A percentile compares a stretch with the other conserved stretches of the same genome.
These are phyloP conservation scores for Marasmius oreades DNA, from an alignment of 1,284 basidiomycete genomes.

Conservation along the genomic window DNA sequence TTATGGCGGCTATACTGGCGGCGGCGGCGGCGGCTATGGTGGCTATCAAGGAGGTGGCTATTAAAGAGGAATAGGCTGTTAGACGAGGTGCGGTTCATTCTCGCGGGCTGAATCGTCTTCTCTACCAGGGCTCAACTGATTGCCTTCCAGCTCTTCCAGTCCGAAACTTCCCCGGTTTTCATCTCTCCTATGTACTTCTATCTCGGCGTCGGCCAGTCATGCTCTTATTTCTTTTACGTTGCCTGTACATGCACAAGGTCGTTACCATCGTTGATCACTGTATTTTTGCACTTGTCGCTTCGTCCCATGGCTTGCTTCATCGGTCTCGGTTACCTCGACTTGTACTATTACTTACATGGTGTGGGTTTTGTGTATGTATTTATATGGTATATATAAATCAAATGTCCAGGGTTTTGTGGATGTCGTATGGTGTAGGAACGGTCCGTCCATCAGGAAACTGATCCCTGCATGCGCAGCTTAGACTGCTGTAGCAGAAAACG, in stretches of 20 bases:
- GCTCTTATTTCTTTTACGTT: background rate
- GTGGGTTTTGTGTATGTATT: conserved; percentile 23
- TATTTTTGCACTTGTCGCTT: conserved; percentile 35
- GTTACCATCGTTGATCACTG: conserved; percentile 22
- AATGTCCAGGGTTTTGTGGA: background rate
- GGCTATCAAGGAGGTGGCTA: conserved; percentile 24
- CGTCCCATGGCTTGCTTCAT: conserved; percentile 31
- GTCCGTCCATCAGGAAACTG: too few relatives aligned
- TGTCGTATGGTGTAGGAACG: background rate
- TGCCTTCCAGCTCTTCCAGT: too few relatives aligned
- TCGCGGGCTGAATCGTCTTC: conserved; percentile 12
- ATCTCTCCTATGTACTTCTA: background rate
- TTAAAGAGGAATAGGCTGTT: conserved; percentile 8
- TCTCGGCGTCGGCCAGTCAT: conserved; percentile 4
- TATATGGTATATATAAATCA: conserved; percentile 6
- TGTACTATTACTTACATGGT: conserved; percentile 36
- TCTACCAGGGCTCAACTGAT: conserved; percentile 3
- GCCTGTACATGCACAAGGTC: conserved; percentile 22
- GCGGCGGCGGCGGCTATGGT: conserved; percentile 19
- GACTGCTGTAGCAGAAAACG: too few relatives aligned
- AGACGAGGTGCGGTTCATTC: background rate
- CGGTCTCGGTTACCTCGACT: conserved; percentile 33
- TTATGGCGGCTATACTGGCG: conserved; percentile 13
- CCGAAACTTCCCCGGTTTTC: background rate
- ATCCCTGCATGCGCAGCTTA: too few relatives aligned